phyloP scores from a whole-genome alignment of 306 rosid species.

The Cucumis cinereus region DNA sequence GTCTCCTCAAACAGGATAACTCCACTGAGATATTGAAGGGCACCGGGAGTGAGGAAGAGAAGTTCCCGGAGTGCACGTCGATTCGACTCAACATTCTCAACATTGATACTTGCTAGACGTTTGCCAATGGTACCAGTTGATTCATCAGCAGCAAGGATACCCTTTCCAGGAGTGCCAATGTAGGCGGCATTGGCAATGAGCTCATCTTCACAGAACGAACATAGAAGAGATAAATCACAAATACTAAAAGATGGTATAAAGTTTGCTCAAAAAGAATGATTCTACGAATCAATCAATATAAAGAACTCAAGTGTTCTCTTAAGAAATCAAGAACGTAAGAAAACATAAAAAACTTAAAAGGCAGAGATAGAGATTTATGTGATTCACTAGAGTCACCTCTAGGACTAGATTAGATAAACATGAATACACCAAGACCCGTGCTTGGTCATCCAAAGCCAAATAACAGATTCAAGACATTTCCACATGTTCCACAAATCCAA shows the following conservation, averaged over 20 bases:
- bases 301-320: not conserved
- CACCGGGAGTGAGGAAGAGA: slow-evolving; percentile 78
- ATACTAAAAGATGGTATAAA: not conserved
- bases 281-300: not conserved
- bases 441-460: too few species aligned
- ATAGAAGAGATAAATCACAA: not conserved
- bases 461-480: too few species aligned
- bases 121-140: slow-evolving; percentile 94
- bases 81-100: slow-evolving; percentile 60
- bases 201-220: slow-evolving; percentile 46
- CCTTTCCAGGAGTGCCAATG: slow-evolving; percentile 93
- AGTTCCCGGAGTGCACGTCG: slow-evolving; percentile 78
- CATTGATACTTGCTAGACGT: slow-evolving; percentile 69
- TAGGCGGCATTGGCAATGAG: slow-evolving; percentile 75
- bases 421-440: too few species aligned
- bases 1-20: slow-evolving; percentile 88
- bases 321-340: too few species aligned
- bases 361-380: too few species aligned
- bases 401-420: too few species aligned
- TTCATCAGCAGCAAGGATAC: slow-evolving; percentile 96
- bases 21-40: slow-evolving; percentile 60
- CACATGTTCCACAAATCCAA: not conserved
- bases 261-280: not conserved
- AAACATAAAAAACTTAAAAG: too few species aligned
- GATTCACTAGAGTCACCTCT: too few species aligned